Evolutionary conservation across 768 basidiomycete genomes (phyloP).

Genomic region (Termitomyces sp.): DNA sequence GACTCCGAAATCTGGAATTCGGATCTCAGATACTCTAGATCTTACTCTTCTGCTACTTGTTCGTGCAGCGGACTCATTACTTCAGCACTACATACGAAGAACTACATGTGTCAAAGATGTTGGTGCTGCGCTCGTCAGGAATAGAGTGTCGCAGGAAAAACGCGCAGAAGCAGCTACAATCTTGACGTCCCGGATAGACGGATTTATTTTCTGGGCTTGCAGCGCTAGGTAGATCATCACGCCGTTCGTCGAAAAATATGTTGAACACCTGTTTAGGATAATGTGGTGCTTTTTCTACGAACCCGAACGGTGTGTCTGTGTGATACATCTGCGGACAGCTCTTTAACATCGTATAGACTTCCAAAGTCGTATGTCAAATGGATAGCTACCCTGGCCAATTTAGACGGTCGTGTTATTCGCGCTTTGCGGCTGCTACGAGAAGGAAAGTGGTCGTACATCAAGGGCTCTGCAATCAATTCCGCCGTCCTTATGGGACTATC

Average conservation of each 20-base stretch:
- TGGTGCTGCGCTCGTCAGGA: constrained; percentile 3
- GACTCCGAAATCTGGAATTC: constrained; percentile 4
- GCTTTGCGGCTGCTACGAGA: constrained; percentile 48
- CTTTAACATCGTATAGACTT: constrained; percentile 29
- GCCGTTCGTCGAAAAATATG: neutral
- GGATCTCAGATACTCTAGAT: constrained; percentile 56
- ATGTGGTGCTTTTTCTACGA: constrained; percentile 90
- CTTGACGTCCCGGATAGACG: constrained; percentile 51
- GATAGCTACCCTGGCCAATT: constrained; percentile 65
- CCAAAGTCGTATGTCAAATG: constrained; percentile 70
- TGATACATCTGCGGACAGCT: neutral
- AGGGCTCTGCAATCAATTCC: constrained; percentile 30
- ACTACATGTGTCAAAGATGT: constrained; percentile 9
- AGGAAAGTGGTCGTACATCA: constrained; percentile 56
- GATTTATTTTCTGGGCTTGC: constrained; percentile 70
- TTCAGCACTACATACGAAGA: constrained; percentile 46
- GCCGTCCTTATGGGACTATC: constrained; percentile 43
- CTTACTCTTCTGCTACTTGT: constrained; percentile 64
- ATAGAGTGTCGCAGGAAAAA: constrained; percentile 15
- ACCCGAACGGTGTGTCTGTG: constrained; percentile 49
- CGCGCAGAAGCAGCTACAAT: constrained; percentile 17
- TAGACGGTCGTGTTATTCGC: constrained; percentile 55
- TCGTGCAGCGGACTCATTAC: constrained; percentile 58
- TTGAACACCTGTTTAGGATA: constrained; percentile 41
- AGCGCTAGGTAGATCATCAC: constrained; percentile 55